phyloP scores from a whole-genome alignment of 2,329 filamentous ascomycete genomes.

The Fusarium napiforme region DNA sequence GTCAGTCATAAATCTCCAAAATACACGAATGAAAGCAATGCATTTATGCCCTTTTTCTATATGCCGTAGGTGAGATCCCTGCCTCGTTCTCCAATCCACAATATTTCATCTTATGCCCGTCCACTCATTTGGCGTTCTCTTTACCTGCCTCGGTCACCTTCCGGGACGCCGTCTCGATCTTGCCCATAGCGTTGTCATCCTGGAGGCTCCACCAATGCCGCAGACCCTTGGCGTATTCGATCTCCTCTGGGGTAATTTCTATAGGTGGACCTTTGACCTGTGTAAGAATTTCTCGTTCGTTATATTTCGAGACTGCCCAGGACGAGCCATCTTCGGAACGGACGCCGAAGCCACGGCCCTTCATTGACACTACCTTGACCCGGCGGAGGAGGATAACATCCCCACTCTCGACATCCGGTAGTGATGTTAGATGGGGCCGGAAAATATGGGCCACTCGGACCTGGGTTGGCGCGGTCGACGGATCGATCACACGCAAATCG shows the following conservation, averaged over 20 bases:
- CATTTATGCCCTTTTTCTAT: constrained; percentile 9
- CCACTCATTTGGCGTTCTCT: constrained; percentile 43
- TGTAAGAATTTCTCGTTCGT: constrained; percentile 53
- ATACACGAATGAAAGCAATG: constrained; percentile 13
- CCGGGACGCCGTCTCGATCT: constrained; percentile 60
- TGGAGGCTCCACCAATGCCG: constrained; percentile 61
- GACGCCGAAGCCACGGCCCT: constrained; percentile 66
- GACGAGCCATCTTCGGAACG: constrained; percentile 65
- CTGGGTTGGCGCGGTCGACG: constrained; percentile 60
- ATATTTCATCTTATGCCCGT: neutral
- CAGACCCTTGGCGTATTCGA: constrained; percentile 60
- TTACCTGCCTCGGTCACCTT: constrained; percentile 47
- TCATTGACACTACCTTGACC: constrained; percentile 65
- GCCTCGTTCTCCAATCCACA: constrained; percentile 16
- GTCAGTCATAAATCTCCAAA: constrained; percentile 2
- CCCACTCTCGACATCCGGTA: constrained; percentile 66
- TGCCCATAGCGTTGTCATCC: constrained; percentile 58
- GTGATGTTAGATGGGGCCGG: constrained; percentile 65
- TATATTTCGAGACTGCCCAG: constrained; percentile 70
- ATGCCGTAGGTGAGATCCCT: constrained; percentile 8
- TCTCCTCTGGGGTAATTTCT: constrained; percentile 64
- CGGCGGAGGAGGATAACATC: constrained; percentile 69
- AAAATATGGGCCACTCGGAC: constrained; percentile 68
- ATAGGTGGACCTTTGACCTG: constrained; percentile 71
- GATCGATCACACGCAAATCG: constrained; percentile 55